Percentiles rank a stretch among this genome's conserved stretches.
These are phyloP conservation scores for Naumovozyma dairenensis DNA, from an alignment of 805 yeast genomes.

Conservation along the genomic window DNA sequence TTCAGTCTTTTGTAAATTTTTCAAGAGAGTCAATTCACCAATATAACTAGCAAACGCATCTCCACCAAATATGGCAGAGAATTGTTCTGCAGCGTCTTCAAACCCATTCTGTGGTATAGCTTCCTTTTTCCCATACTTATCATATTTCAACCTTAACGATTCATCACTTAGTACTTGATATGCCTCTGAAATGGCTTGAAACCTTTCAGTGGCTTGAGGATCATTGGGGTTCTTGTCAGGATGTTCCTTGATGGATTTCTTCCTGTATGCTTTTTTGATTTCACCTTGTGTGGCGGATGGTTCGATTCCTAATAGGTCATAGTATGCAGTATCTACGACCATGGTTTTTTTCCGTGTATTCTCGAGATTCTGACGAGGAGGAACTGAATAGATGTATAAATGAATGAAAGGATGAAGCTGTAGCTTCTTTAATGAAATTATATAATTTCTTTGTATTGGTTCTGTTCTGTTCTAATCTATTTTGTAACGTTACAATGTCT, in stretches of 20 bases:
- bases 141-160: slow-evolving; percentile 54
- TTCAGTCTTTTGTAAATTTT: slow-evolving; percentile 58
- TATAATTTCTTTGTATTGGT: too few relatives aligned
- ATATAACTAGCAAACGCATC: slow-evolving; percentile 79
- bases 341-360: slow-evolving; percentile 33
- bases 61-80: slow-evolving; percentile 74
- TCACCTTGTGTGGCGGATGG: slow-evolving; percentile 52
- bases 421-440: too few relatives aligned
- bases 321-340: slow-evolving; percentile 71
- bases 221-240: slow-evolving; percentile 77
- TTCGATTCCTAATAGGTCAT: slow-evolving; percentile 52
- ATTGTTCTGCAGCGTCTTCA: slow-evolving; percentile 66
- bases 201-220: slow-evolving; percentile 64
- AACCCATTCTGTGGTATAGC: slow-evolving; percentile 63
- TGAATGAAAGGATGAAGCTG: too few relatives aligned
- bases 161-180: slow-evolving; percentile 69
- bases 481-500: too few relatives aligned
- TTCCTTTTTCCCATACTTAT: slow-evolving; percentile 65
- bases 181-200: slow-evolving; percentile 54
- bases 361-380: background rate
- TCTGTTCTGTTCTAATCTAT: too few relatives aligned
- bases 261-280: slow-evolving; percentile 72
- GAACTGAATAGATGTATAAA: too few relatives aligned
- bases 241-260: slow-evolving; percentile 64
- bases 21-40: slow-evolving; percentile 76